These are phyloP conservation scores for Microsporum canis DNA, from an alignment of 2,329 filamentous ascomycete genomes.

Conservation along the genomic window DNA sequence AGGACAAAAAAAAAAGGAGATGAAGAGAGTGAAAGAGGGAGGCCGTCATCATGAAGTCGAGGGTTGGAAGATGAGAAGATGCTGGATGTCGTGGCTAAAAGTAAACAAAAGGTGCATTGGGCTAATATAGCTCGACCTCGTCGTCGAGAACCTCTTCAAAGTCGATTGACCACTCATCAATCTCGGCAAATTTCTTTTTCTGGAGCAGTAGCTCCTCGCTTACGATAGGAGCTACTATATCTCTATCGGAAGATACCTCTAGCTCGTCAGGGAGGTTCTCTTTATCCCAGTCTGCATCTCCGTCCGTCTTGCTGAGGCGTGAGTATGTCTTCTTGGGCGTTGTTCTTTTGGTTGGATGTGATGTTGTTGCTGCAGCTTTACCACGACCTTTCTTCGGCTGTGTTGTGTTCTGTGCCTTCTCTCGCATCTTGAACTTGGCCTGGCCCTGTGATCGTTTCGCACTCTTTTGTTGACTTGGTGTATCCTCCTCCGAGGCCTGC, in stretches of 20 bases:
- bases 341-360: neutral
- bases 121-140: neutral
- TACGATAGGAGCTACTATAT: slow-evolving; percentile 4
- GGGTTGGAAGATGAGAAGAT: neutral
- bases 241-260: neutral
- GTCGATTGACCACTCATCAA: slow-evolving; percentile 35
- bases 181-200: slow-evolving; percentile 31
- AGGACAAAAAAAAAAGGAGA: neutral
- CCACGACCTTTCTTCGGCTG: neutral
- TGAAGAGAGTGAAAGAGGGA: neutral
- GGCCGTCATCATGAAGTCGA: neutral
- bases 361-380: neutral
- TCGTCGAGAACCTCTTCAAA: slow-evolving; percentile 29
- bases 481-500: neutral
- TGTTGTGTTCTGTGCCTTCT: slow-evolving; percentile 12
- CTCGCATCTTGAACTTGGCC: slow-evolving; percentile 12
- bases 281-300: slow-evolving; percentile 1
- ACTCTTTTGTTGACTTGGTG: neutral
- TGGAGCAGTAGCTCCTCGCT: slow-evolving; percentile 30
- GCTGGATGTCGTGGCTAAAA: neutral
- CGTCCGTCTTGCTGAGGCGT: neutral
- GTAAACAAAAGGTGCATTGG: neutral
- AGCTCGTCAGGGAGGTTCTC: neutral
- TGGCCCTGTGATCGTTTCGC: slow-evolving; percentile 4
- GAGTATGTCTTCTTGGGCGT: slow-evolving; percentile 6